These are phyloP conservation scores for Tricladium varicosporioides DNA, from an alignment of 2,329 filamentous ascomycete species.

Conservation along the genomic window DNA sequence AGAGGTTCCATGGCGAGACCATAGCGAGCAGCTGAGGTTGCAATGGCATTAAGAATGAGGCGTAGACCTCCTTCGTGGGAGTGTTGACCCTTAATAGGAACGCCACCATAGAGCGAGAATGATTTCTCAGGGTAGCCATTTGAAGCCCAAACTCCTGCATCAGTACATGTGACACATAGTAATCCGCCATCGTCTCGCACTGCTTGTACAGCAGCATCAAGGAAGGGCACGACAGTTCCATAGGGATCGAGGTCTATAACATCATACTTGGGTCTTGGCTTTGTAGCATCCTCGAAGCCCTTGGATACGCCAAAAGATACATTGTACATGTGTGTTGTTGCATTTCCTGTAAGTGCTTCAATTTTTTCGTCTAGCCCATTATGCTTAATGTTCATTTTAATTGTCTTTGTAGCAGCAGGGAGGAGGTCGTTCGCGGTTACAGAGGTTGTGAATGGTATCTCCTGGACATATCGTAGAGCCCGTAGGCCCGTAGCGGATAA, in stretches of 20 bases:
- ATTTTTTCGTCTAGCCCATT: slow-evolving; percentile 74
- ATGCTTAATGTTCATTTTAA: slow-evolving; percentile 80
- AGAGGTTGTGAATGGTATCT: slow-evolving; percentile 79
- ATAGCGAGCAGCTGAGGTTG: slow-evolving; percentile 77
- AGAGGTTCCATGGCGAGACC: slow-evolving; percentile 87
- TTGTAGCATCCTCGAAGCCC: slow-evolving; percentile 32
- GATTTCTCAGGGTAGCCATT: slow-evolving; percentile 93
- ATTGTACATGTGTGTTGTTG: slow-evolving; percentile 87
- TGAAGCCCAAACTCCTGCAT: slow-evolving; percentile 92
- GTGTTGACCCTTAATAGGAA: slow-evolving; percentile 79
- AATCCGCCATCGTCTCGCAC: slow-evolving; percentile 82
- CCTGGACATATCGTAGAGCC: slow-evolving; percentile 85
- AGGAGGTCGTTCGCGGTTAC: slow-evolving; percentile 91
- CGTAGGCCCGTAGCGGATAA: slow-evolving; percentile 91
- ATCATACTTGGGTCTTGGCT: slow-evolving; percentile 67
- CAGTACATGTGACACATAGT: slow-evolving; percentile 93
- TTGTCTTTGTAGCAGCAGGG: slow-evolving; percentile 71
- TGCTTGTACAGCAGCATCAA: slow-evolving; percentile 86
- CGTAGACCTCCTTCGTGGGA: slow-evolving; percentile 89
- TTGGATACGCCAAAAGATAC: slow-evolving; percentile 47
- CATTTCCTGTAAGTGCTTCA: slow-evolving; percentile 74
- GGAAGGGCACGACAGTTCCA: slow-evolving; percentile 86
- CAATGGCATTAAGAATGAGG: slow-evolving; percentile 79
- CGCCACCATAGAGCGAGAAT: slow-evolving; percentile 88
- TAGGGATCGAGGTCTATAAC: slow-evolving; percentile 97